Evolutionary conservation across 805 yeast species (phyloP), one percentile per base, ranked within the genome.

Genomic region (Grigorovia yakushimaensis): DNA sequence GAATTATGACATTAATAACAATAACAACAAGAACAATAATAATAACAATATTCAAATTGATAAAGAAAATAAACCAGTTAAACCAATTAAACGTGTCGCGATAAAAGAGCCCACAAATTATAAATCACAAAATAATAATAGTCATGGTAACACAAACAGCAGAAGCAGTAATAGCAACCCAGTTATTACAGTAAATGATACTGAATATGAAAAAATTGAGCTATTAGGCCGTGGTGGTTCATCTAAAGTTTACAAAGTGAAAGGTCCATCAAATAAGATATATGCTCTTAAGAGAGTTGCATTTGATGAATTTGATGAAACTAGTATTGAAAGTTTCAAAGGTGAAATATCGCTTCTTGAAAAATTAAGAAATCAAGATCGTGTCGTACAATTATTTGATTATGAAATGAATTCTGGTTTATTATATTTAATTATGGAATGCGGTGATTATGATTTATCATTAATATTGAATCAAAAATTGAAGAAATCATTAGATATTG

Each of bases 391-490:
- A 56, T 69, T 91, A 41, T 67, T 84, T 35, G 96, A 88, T 58
- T 78, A 83, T 62, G 79, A 82, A n/a, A 70, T 88, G 53, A 72
- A 73, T 3, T 78, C 76, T 23, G 80, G 84, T 0, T 73, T 80
- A 1, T 71, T 91, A 35, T 73, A 75, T 57, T 68, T 91, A 51
- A 84, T 88, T 2, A 87, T 91, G 96, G 98, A 93, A 65, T 86
- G 95, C 60, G 98, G 98, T 19, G 96, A 91, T 51, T 77, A 85
- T 46, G 97, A 91, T 62, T 66, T 91, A 23, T 91, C 96, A 0
- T 87, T 79, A 55, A 89, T 89, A 8, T 71, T 91, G 43, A 76
- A 79, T 39, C 76, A 73, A 44, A 69, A 68, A 23, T 54, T 65
- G 52, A 68, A 68, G 22, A 54, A 63, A 51, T 73, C 78, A 0